phyloP scores from a whole-genome alignment of 2,329 filamentous ascomycete species.

The Chaetomiaceae sp. region DNA sequence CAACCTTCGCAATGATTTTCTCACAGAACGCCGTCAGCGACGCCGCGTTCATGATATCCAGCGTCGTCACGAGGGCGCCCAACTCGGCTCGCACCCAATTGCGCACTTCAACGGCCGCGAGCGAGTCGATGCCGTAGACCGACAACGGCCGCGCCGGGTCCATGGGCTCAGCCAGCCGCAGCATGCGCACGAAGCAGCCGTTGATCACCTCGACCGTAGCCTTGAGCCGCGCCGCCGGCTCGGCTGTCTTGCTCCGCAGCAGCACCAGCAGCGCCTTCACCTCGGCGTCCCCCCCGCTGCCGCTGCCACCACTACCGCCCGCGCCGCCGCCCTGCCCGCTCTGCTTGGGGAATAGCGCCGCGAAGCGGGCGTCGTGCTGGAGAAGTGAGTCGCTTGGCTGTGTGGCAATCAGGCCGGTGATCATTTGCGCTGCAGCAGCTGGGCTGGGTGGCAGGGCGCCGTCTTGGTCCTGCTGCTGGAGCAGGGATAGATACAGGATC shows the following conservation, averaged over 20 bases:
- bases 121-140: slow-evolving; percentile 27
- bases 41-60: slow-evolving; percentile 20
- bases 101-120: slow-evolving; percentile 29
- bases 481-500: slow-evolving; percentile 26
- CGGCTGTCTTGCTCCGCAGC: neutral
- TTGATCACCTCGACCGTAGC: neutral
- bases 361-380: neutral
- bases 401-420: neutral
- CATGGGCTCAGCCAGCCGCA: slow-evolving; percentile 16
- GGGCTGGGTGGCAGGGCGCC: slow-evolving; percentile 10
- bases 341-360: neutral
- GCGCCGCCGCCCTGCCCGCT: neutral
- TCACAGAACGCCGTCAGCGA: too few relatives aligned
- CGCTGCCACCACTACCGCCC: neutral
- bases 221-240: slow-evolving; percentile 22
- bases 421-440: slow-evolving; percentile 7
- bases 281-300: neutral
- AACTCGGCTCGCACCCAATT: slow-evolving; percentile 27
- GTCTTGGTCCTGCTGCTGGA: slow-evolving; percentile 21
- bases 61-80: slow-evolving; percentile 17
- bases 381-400: neutral
- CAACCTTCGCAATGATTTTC: too few relatives aligned
- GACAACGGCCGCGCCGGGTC: slow-evolving; percentile 17
- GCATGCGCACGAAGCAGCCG: slow-evolving; percentile 8
- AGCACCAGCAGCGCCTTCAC: neutral